These are phyloP conservation scores for Batkoa obscura DNA, from an alignment of 371 early-diverging fungal species.

Conservation along the genomic window DNA sequence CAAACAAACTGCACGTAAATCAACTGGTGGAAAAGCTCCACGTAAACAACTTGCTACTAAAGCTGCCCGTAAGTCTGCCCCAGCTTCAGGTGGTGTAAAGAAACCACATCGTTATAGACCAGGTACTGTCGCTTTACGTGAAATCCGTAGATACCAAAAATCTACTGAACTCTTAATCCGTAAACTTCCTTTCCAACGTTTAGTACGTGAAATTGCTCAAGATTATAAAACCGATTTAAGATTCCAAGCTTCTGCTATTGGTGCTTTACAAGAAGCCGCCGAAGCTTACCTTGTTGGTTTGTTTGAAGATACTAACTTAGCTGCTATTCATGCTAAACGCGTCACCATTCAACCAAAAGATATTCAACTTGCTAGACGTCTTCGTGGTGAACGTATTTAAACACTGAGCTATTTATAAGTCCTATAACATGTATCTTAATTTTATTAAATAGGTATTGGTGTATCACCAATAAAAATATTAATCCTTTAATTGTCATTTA, in stretches of 20 bases:
- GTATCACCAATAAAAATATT: too few species aligned
- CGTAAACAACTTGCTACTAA: conserved; percentile 71
- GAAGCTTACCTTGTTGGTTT: conserved; percentile 93
- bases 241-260: conserved; percentile 95
- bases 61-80: conserved; percentile 70
- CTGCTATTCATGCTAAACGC: conserved; percentile 99
- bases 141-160: conserved; percentile 97
- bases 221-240: conserved; percentile 95
- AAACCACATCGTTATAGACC: conserved; percentile 77
- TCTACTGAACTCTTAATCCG: conserved; percentile 94
- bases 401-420: too few species aligned
- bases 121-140: conserved; percentile 75
- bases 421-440: too few species aligned
- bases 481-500: too few species aligned
- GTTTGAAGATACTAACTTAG: conserved; percentile 96
- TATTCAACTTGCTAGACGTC: conserved; percentile 92
- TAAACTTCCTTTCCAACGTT: conserved; percentile 97
- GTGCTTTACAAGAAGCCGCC: conserved; percentile 96
- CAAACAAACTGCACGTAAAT: conserved; percentile 71
- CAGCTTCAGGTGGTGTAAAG: conserved; percentile 47
- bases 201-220: conserved; percentile 91
- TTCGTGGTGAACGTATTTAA: conserved; percentile 81
- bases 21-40: conserved; percentile 70
- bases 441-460: too few species aligned
- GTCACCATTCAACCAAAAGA: conserved; percentile 99